These are phyloP conservation scores for Heracleum sosnowskyi DNA, from an alignment of 129 eudicot species.

Conservation along the genomic window DNA sequence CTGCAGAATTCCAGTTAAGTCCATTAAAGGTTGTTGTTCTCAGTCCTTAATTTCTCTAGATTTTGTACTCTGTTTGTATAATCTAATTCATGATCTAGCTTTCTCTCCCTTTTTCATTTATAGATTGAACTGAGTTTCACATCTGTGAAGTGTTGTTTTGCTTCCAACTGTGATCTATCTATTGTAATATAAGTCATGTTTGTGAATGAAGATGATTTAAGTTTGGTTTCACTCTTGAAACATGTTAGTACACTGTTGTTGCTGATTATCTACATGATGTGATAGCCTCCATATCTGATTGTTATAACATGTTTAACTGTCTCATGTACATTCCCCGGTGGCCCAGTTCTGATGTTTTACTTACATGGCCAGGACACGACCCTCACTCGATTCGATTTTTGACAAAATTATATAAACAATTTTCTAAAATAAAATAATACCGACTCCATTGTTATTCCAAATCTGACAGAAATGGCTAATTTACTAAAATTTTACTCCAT, in stretches of 20 bases:
- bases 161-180: constrained; percentile 34
- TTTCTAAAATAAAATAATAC: not conserved
- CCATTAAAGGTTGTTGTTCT: not conserved
- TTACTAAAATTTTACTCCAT: too few species aligned
- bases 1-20: constrained; percentile 22
- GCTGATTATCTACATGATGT: not conserved
- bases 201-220: constrained; percentile 33
- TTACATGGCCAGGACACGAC: not conserved
- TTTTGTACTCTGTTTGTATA: constrained; percentile 1
- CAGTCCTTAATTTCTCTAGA: constrained; percentile 8
- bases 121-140: constrained; percentile 32
- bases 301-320: not conserved
- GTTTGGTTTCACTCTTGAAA: constrained; percentile 7
- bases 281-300: not conserved
- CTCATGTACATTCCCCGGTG: not conserved
- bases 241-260: constrained; percentile 2
- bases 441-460: not conserved
- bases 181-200: constrained; percentile 30
- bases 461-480: too few species aligned
- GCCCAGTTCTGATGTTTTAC: not conserved
- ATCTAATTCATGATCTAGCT: not conserved
- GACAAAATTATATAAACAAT: not conserved
- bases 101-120: not conserved
- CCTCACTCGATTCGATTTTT: not conserved
- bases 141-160: constrained; percentile 43